A percentile compares a stretch with the other conserved stretches of the same genome.
These are phyloP conservation scores for Dryas drummondii DNA, from an alignment of 306 rosid species.

Conservation along the genomic window DNA sequence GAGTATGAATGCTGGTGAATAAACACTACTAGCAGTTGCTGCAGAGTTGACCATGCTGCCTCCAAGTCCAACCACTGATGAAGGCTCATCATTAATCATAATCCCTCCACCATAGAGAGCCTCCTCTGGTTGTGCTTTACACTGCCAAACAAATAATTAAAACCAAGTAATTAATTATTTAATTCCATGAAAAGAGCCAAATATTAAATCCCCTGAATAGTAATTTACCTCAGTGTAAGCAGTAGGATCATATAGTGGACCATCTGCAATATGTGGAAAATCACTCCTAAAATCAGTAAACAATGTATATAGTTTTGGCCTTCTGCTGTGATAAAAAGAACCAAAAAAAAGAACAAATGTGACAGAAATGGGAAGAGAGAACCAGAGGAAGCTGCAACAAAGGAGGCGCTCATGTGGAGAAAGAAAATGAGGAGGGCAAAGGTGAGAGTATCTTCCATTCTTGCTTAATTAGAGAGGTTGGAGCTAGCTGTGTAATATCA, in stretches of 20 bases:
- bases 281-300: background rate
- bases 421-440: slow-evolving; percentile 26
- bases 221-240: slow-evolving; percentile 71
- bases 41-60: slow-evolving; percentile 11
- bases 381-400: slow-evolving; percentile 58
- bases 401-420: slow-evolving; percentile 25
- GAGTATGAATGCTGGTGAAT: slow-evolving; percentile 47
- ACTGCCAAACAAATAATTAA: slow-evolving; percentile 37
- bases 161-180: background rate
- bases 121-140: slow-evolving; percentile 56
- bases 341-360: background rate
- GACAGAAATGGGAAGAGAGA: slow-evolving; percentile 4
- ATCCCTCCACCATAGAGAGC: slow-evolving; percentile 77
- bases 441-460: slow-evolving; percentile 32
- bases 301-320: background rate
- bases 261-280: slow-evolving; percentile 56
- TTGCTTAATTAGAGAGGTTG: slow-evolving; percentile 5
- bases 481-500: background rate
- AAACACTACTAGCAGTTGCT: background rate
- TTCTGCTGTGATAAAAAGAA: background rate
- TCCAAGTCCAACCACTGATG: background rate
- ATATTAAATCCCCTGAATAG: too few relatives aligned
- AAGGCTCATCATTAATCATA: slow-evolving; percentile 24
- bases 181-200: background rate
- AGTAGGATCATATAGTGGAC: slow-evolving; percentile 77